Evolutionary conservation across 2,329 filamentous ascomycete genomes (phyloP).

Genomic region (Colletotrichum melonis): DNA sequence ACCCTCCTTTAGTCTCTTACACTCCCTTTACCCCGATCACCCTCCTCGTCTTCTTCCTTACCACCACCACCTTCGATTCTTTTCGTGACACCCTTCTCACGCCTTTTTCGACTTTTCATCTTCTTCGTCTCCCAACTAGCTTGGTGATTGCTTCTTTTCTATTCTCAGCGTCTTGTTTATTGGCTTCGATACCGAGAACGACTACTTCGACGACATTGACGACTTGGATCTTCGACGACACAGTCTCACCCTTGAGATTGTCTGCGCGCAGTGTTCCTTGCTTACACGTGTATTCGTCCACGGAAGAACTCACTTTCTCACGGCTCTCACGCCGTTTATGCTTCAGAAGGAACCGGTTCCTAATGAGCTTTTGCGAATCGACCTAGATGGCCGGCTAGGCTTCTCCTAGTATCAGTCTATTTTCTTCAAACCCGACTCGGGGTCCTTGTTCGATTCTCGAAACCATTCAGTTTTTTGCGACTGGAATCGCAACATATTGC

Average conservation of each 20-base stretch:
- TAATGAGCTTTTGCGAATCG: slow-evolving; percentile 27
- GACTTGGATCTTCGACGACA: neutral
- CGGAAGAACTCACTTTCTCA: neutral
- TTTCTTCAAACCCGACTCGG: slow-evolving; percentile 35
- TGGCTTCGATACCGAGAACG: neutral
- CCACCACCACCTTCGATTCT: slow-evolving; percentile 14
- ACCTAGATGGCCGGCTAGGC: slow-evolving; percentile 37
- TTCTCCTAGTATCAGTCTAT: slow-evolving; percentile 41
- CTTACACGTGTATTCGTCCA: slow-evolving; percentile 8
- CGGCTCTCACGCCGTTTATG: slow-evolving; percentile 18
- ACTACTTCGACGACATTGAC: neutral
- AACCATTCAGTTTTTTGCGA: slow-evolving; percentile 47
- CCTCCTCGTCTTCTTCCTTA: neutral
- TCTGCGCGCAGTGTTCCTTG: neutral
- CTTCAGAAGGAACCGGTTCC: slow-evolving; percentile 10
- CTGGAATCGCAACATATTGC: slow-evolving; percentile 55
- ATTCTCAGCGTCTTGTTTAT: neutral
- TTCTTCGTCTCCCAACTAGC: neutral
- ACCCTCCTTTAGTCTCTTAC: slow-evolving; percentile 23
- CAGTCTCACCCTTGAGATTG: neutral
- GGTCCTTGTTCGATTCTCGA: slow-evolving; percentile 19
- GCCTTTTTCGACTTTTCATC: neutral
- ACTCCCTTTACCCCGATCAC: slow-evolving; percentile 12
- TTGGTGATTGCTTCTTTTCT: neutral
- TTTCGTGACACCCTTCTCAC: neutral